phyloP scores from a whole-genome alignment of 1,284 basidiomycete genomes.

The Stygiomarasmius scandens region DNA sequence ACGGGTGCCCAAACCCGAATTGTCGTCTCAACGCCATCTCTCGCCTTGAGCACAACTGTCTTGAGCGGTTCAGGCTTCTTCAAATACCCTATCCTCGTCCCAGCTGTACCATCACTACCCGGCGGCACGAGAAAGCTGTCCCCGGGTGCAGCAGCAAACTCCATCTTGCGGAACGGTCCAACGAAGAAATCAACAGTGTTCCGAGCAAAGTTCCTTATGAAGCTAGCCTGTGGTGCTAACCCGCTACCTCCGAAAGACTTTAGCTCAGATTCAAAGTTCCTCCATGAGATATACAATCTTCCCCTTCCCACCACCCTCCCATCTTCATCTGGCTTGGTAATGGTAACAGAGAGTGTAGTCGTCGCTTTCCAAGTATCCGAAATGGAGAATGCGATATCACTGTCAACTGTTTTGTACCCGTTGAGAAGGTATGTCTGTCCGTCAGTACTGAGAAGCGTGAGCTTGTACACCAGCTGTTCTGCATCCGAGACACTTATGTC shows the following conservation, averaged over 20 bases:
- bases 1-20: slow-evolving; percentile 17
- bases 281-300: slow-evolving; percentile 9
- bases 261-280: slow-evolving; percentile 15
- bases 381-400: slow-evolving; percentile 11
- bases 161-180: slow-evolving; percentile 1
- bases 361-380: slow-evolving; percentile 17
- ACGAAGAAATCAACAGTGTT: slow-evolving; percentile 4
- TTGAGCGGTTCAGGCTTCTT: not conserved
- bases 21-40: slow-evolving; percentile 14
- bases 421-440: slow-evolving; percentile 15
- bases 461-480: slow-evolving; percentile 15
- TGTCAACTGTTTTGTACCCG: slow-evolving; percentile 18
- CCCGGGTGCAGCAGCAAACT: not conserved
- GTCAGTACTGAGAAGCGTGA: slow-evolving; percentile 15
- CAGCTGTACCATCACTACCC: not conserved
- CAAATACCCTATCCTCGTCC: slow-evolving; percentile 2
- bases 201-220: slow-evolving; percentile 9
- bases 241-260: slow-evolving; percentile 1
- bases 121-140: not conserved
- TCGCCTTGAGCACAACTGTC: slow-evolving; percentile 4
- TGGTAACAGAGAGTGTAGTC: slow-evolving; percentile 18
- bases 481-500: slow-evolving; percentile 14
- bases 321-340: slow-evolving; percentile 12
- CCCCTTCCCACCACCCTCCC: slow-evolving; percentile 14
- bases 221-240: slow-evolving; percentile 1